These are phyloP conservation scores for Tetrapisispora taiwanensis DNA, from an alignment of 805 yeast genomes.

Conservation along the genomic window DNA sequence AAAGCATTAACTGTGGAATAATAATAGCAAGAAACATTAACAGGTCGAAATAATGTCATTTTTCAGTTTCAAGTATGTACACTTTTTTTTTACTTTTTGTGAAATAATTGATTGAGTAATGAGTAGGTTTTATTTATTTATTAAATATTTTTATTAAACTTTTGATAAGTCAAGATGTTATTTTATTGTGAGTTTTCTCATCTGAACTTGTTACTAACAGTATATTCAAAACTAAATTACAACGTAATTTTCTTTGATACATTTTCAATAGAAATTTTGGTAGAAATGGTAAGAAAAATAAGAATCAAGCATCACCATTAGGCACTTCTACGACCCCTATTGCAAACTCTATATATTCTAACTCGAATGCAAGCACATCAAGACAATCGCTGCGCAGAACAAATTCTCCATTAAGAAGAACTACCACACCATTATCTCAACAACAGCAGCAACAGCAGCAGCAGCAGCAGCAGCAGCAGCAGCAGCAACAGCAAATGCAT, in stretches of 20 bases:
- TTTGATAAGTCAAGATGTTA: no score
- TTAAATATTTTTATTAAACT: no score
- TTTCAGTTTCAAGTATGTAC: slow-evolving; percentile 24
- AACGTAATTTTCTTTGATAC: slow-evolving; percentile 1
- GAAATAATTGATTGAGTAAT: no score
- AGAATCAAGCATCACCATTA: slow-evolving; percentile 20
- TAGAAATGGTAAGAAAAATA: slow-evolving; percentile 41
- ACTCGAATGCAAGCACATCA: slow-evolving; percentile 35
- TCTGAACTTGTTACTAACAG: slow-evolving; percentile 5
- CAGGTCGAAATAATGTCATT: slow-evolving; percentile 15
- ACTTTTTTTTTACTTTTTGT: neutral
- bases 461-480: slow-evolving; percentile 5
- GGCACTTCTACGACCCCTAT: slow-evolving; percentile 14
- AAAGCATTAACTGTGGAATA: no score
- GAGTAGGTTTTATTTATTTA: no score
- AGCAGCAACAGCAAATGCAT: slow-evolving; percentile 11
- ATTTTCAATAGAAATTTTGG: slow-evolving; percentile 41
- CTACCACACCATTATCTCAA: slow-evolving; percentile 8
- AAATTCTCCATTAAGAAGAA: slow-evolving; percentile 18
- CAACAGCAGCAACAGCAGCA: slow-evolving; percentile 6
- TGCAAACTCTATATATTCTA: slow-evolving; percentile 26
- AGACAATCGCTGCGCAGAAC: slow-evolving; percentile 37
- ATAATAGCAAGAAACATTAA: no score
- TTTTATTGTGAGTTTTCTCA: no score
- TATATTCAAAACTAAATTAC: neutral